Conservation (phyloP, 345 rosid species). For the Theobroma cacao region DNA sequence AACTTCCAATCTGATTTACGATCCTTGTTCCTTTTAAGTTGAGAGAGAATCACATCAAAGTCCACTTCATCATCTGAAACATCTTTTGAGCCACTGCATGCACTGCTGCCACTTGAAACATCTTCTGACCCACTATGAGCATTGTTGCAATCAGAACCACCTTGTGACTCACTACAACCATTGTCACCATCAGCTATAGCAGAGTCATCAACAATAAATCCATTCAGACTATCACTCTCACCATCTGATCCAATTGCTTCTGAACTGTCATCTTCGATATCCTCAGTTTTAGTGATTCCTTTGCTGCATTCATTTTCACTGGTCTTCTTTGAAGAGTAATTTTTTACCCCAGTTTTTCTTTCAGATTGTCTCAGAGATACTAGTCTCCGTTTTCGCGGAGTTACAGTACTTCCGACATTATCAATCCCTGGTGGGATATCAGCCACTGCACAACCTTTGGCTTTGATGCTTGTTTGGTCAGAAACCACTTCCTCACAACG, state of each 20-base stretch:
- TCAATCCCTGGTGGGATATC: conserved; percentile 13
- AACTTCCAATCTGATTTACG: conserved; percentile 42
- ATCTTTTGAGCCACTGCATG: conserved; percentile 25
- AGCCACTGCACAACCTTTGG: neutral
- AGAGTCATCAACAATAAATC: conserved; percentile 49
- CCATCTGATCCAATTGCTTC: conserved; percentile 41
- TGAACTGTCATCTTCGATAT: conserved; percentile 36
- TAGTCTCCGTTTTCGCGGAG: conserved; percentile 36
- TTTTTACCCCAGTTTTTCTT: conserved; percentile 15
- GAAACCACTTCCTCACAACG: conserved; percentile 17
- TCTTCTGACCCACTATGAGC: neutral
- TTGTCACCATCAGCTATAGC: conserved; percentile 17
- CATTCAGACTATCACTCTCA: conserved; percentile 46
- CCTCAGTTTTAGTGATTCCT: conserved; percentile 35
- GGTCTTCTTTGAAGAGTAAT: conserved; percentile 16
- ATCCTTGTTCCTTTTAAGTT: conserved; percentile 49
- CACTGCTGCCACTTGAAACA: conserved; percentile 10
- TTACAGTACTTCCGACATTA: neutral
- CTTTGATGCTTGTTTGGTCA: conserved; percentile 13
- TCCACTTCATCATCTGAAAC: conserved; percentile 37
- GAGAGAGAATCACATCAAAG: conserved; percentile 37
- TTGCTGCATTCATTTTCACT: conserved; percentile 16
- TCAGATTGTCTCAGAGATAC: conserved; percentile 36
- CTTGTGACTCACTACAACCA: conserved; percentile 10
- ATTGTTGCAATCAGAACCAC: neutral